Evolutionary conservation across 2,329 filamentous ascomycete species (phyloP).

Genomic region (Xylogone sp.): DNA sequence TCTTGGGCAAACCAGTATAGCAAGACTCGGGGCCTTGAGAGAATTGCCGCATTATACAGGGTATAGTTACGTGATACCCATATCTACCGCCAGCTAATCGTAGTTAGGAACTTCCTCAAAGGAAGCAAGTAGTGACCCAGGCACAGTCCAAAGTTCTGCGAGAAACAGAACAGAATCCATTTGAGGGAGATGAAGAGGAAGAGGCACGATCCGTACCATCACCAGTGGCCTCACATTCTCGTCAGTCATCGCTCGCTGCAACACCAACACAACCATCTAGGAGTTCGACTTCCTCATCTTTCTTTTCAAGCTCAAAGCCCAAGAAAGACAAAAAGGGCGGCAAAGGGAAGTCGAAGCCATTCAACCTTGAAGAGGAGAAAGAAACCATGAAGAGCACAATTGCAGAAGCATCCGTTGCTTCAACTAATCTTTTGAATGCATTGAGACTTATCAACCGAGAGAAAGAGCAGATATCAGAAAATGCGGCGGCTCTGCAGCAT

Average conservation of each 20-base stretch:
- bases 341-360: constrained; percentile 60
- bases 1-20: constrained; percentile 85
- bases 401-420: constrained; percentile 81
- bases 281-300: constrained; percentile 11
- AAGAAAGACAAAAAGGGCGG: constrained; percentile 41
- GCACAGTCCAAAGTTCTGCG: constrained; percentile 78
- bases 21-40: constrained; percentile 72
- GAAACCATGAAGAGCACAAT: constrained; percentile 84
- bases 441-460: constrained; percentile 91
- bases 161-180: constrained; percentile 72
- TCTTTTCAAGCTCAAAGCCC: constrained; percentile 22
- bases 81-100: not conserved
- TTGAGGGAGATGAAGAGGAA: constrained; percentile 61
- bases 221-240: constrained; percentile 12
- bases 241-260: constrained; percentile 11
- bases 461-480: constrained; percentile 80
- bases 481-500: constrained; percentile 66
- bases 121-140: constrained; percentile 70
- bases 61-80: constrained; percentile 27
- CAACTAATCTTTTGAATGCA: constrained; percentile 85
- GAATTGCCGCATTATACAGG: constrained; percentile 74
- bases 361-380: constrained; percentile 85
- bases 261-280: constrained; percentile 14
- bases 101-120: constrained; percentile 54
- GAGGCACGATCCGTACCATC: constrained; percentile 21